Conservation (phyloP, 1,139 yeast species). For the Dujonia santamariae region DNA sequence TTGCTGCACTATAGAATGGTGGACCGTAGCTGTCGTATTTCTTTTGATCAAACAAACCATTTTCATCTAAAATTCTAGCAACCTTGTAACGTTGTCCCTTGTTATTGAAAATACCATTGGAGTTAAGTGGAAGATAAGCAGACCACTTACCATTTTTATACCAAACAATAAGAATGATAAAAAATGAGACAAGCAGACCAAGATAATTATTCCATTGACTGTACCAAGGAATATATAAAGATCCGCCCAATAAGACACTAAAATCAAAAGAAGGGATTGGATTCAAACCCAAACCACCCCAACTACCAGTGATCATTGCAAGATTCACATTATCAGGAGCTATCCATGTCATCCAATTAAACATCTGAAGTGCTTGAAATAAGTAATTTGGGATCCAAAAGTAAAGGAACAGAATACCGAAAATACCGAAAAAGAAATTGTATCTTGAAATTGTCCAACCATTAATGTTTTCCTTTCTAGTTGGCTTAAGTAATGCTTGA, state of each 20-base stretch:
- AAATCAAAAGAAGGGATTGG: conserved; percentile 49
- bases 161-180: conserved; percentile 38
- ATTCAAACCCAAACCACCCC: conserved; percentile 47
- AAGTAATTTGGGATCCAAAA: conserved; percentile 55
- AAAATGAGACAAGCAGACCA: conserved; percentile 38
- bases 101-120: conserved; percentile 42
- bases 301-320: conserved; percentile 50
- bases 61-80: conserved; percentile 28
- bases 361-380: conserved; percentile 44
- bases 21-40: conserved; percentile 38
- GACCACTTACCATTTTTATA: conserved; percentile 45
- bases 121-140: conserved; percentile 46
- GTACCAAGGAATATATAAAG: conserved; percentile 39
- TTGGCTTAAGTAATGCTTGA: conserved; percentile 40
- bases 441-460: conserved; percentile 49
- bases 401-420: conserved; percentile 37
- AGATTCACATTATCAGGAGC: conserved; percentile 48
- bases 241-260: conserved; percentile 21
- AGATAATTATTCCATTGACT: conserved; percentile 32
- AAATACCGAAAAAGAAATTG: conserved; percentile 37
- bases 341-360: conserved; percentile 63
- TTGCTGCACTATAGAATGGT: conserved; percentile 24
- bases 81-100: conserved; percentile 37
- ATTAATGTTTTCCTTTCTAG: conserved; percentile 31
- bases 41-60: conserved; percentile 26